A percentile compares a stretch with the other conserved stretches of the same genome.
phyloP scores from a whole-genome alignment of 2,329 filamentous ascomycete genomes.

The Mollisia scopiformis region DNA sequence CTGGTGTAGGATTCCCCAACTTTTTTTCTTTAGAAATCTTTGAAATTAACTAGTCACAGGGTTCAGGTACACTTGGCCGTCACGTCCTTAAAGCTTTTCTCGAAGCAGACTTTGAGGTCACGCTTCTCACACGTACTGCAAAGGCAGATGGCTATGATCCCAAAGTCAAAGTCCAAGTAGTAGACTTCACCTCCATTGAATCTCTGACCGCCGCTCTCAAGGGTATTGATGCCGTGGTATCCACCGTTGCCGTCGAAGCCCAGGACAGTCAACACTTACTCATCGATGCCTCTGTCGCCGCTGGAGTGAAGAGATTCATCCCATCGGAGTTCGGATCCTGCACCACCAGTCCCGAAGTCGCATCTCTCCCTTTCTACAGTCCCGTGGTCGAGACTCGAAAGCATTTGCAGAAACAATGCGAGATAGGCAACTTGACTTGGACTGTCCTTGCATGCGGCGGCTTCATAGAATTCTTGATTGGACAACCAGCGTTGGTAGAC shows the following conservation, averaged over 20 bases:
- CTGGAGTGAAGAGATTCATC: slow-evolving; percentile 63
- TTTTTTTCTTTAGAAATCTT: neutral
- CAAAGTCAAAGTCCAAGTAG: slow-evolving; percentile 44
- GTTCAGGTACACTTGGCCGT: slow-evolving; percentile 19
- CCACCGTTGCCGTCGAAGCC: slow-evolving; percentile 15
- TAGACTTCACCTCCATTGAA: slow-evolving; percentile 42
- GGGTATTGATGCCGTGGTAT: slow-evolving; percentile 30
- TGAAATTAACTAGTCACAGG: slow-evolving; percentile 11
- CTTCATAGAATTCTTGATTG: slow-evolving; percentile 60
- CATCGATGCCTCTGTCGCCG: slow-evolving; percentile 60
- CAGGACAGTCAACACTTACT: slow-evolving; percentile 39
- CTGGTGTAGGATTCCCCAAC: slow-evolving; percentile 27
- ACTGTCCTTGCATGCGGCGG: slow-evolving; percentile 54
- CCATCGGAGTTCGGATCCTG: slow-evolving; percentile 56
- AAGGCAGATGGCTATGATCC: slow-evolving; percentile 20
- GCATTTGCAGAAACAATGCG: slow-evolving; percentile 22
- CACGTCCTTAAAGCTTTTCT: slow-evolving; percentile 29
- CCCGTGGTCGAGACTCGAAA: slow-evolving; percentile 21
- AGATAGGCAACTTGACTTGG: slow-evolving; percentile 49
- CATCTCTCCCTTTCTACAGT: slow-evolving; percentile 18
- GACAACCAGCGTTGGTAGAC: slow-evolving; percentile 46
- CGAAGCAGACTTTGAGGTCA: slow-evolving; percentile 26
- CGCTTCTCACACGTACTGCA: slow-evolving; percentile 23
- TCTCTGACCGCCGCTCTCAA: slow-evolving; percentile 42
- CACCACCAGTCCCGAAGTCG: slow-evolving; percentile 25